Base-by-base conservation (phyloP, 495 filamentous ascomycete species). In the Apiosordaria backusii region DNA sequence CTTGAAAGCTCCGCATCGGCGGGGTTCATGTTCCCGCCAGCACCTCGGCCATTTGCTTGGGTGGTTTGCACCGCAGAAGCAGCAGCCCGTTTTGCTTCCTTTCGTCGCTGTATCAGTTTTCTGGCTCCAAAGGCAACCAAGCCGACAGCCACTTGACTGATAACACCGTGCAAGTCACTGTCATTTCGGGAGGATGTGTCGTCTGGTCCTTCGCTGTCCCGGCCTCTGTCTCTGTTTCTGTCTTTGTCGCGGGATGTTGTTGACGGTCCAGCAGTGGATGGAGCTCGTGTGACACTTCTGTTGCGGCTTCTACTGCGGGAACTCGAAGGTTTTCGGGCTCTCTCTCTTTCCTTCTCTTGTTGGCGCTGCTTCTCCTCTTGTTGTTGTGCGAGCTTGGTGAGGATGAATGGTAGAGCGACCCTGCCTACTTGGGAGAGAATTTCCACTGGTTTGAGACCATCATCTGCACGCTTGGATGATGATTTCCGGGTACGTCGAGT, bases 111-210 rank as follows among this genome's bases (percentile, higher is more conserved):
- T 40, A 74, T 60, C 21, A 69, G 63, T 16, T 67, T 65, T 0
- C 68, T 62, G 26, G 74, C 65, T 6, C 73, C 73, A 55, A 72
- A 72, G 24, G 70, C 73, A 3, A 72, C 27, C 1, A 65, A 52
- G 10, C 72, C 72, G 21, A 73, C 70, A 4, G 67, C 73, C 13
- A 75, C 64, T 57, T 75, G 73, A 25, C 67, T 69, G 23, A 74
- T 55, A 23, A 72, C 62, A 4, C 65, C 23, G 65, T 75, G 71
- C 25, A 74, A 57, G 55, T 75, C 70, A 54, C 65, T 63, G 64
- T 64, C 64, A 35, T 68, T 54, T 50, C 54, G 61, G 7, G 29
- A 24, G 25, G 53, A 0, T 45, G 35, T 13, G 35, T 45, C 35
- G 35, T 1, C 9, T 3, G 35, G 10, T 2, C 13, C 35, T 7